Percentiles rank a stretch among this genome's conserved stretches.
phyloP scores from a whole-genome alignment of 1,139 yeast genomes.

The Zygoascus sp. region DNA sequence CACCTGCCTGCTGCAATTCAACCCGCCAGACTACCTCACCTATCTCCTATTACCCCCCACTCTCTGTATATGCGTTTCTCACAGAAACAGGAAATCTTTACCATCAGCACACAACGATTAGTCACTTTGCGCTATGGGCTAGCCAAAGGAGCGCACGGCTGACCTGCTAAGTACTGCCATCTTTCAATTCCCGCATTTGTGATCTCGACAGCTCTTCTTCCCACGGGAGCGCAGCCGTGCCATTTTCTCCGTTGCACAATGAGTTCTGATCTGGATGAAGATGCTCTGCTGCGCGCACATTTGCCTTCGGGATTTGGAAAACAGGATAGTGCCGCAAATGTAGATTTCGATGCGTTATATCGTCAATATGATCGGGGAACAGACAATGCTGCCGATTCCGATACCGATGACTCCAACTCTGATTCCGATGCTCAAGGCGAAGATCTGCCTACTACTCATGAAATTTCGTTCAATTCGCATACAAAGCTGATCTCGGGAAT shows the following conservation, averaged over 20 bases:
- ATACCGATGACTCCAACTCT: neutral
- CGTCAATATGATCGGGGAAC: neutral
- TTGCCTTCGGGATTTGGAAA: slow-evolving; percentile 21
- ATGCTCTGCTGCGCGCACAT: neutral
- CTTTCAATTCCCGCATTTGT: too few species aligned
- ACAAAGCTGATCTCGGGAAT: slow-evolving; percentile 29
- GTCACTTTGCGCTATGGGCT: too few species aligned
- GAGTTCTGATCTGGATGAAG: neutral
- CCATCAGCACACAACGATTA: too few species aligned
- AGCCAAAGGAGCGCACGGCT: too few species aligned
- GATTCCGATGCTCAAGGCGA: slow-evolving; percentile 18
- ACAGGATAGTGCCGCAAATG: slow-evolving; percentile 11
- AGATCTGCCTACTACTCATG: slow-evolving; percentile 34
- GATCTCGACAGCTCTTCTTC: too few species aligned
- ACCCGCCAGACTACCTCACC: too few species aligned
- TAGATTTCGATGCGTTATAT: slow-evolving; percentile 4
- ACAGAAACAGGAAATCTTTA: too few species aligned
- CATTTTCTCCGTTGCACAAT: neutral
- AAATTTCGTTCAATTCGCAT: slow-evolving; percentile 29
- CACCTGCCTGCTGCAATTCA: too few species aligned
- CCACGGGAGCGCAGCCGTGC: neutral
- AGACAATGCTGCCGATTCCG: neutral
- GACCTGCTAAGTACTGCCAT: too few species aligned
- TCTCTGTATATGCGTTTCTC: too few species aligned
- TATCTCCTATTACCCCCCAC: too few species aligned